These are phyloP conservation scores for Rhodamnia rubescens DNA, from an alignment of 345 rosid genomes.

Conservation along the genomic window DNA sequence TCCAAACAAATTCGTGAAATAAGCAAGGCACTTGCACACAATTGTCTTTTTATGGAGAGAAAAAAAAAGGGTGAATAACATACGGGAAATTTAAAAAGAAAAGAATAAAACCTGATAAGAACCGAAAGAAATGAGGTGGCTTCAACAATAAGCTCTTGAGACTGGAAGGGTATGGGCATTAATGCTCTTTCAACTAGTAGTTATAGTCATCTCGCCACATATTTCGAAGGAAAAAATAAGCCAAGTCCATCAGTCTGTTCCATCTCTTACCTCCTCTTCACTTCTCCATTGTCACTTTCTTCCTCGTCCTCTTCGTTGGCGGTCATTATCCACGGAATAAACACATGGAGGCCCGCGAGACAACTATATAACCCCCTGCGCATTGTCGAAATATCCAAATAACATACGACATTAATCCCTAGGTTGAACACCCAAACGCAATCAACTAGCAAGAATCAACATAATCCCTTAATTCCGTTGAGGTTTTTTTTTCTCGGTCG, in stretches of 20 bases:
- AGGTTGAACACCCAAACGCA: neutral
- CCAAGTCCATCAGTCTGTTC: neutral
- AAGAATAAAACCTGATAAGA: neutral
- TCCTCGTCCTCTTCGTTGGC: neutral
- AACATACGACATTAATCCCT: neutral
- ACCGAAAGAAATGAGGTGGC: neutral
- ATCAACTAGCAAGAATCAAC: too few species aligned
- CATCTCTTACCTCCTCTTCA: neutral
- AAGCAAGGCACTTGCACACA: too few species aligned
- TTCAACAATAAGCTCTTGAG: neutral
- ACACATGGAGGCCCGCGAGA: neutral
- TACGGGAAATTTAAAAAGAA: neutral
- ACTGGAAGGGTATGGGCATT: neutral
- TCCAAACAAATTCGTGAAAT: too few species aligned
- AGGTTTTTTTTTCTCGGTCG: too few species aligned
- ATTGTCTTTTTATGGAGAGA: too few species aligned
- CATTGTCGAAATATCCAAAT: neutral
- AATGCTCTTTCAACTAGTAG: too few species aligned
- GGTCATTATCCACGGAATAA: neutral
- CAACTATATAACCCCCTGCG: conserved; percentile 5
- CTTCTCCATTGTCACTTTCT: neutral
- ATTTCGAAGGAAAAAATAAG: neutral
- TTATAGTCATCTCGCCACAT: neutral
- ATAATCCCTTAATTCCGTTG: too few species aligned
- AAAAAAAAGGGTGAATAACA: too few species aligned